A percentile compares a stretch with the other conserved stretches of the same genome.
These are phyloP conservation scores for Komagataella ulmi DNA, from an alignment of 805 yeast species.

Conservation along the genomic window DNA sequence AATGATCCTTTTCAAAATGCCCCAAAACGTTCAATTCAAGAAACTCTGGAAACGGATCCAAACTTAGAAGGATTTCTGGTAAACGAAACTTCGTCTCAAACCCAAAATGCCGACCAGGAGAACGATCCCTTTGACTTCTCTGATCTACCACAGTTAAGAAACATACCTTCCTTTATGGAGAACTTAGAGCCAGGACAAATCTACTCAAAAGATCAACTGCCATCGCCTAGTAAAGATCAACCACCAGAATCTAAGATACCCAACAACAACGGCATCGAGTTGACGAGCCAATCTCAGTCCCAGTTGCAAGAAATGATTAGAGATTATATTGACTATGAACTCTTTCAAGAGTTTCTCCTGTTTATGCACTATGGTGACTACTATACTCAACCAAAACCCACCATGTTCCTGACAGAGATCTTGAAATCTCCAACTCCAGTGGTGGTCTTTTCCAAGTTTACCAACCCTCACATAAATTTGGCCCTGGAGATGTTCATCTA, in stretches of 20 bases:
- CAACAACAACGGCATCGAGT: background rate
- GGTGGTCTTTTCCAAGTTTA: conserved; percentile 41
- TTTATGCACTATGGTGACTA: conserved; percentile 2
- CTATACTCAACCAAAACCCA: background rate
- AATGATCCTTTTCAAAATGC: conserved; percentile 8
- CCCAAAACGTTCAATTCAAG: conserved; percentile 1
- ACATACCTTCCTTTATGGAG: background rate
- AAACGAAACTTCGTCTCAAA: background rate
- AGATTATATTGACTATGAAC: background rate
- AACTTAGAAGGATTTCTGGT: conserved; percentile 15
- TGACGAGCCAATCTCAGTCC: background rate
- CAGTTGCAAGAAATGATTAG: background rate
- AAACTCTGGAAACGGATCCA: conserved; percentile 12
- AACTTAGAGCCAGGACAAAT: background rate
- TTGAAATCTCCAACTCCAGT: conserved; percentile 24
- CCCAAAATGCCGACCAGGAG: background rate
- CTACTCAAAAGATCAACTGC: background rate
- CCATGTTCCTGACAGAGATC: background rate
- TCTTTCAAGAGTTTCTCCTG: background rate
- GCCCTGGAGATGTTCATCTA: conserved; percentile 77
- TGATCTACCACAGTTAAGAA: conserved; percentile 7
- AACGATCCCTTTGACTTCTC: conserved; percentile 14
- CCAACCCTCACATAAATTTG: conserved; percentile 62
- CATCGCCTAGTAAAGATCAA: background rate
- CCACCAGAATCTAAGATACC: background rate